Percentiles rank a stretch among this genome's conserved stretches.
Evolutionary conservation across 202 grass and related monocot genomes (phyloP).

Genomic region (Panicum hallii): DNA sequence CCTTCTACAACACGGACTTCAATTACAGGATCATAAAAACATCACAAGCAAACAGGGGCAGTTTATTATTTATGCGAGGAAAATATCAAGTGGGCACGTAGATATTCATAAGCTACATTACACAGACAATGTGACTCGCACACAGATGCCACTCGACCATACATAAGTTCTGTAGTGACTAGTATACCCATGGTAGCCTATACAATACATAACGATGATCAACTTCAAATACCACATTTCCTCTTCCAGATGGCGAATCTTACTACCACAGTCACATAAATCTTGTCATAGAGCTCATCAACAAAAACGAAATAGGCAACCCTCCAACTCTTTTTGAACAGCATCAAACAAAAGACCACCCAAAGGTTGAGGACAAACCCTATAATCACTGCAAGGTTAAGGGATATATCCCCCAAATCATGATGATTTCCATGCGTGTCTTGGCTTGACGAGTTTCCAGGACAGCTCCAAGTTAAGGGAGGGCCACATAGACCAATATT

Average conservation of each 20-base stretch:
- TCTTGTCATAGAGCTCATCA: constrained; percentile 21
- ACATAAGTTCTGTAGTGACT: neutral
- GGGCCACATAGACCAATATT: constrained; percentile 49
- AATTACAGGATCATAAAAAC: neutral
- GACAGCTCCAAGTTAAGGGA: constrained; percentile 28
- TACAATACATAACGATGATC: neutral
- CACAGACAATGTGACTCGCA: neutral
- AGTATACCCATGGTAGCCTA: neutral
- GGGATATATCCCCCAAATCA: constrained; percentile 6
- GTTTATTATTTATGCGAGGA: too few relatives aligned
- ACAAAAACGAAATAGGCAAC: constrained; percentile 24
- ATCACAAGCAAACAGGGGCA: neutral
- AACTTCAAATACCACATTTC: neutral
- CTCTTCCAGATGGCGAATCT: constrained; percentile 26
- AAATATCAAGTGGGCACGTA: neutral
- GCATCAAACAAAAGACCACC: constrained; percentile 33
- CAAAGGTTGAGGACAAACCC: constrained; percentile 19
- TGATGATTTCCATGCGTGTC: neutral
- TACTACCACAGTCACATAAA: constrained; percentile 4
- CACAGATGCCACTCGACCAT: neutral
- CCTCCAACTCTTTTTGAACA: constrained; percentile 36
- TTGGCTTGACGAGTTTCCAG: neutral
- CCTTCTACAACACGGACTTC: neutral
- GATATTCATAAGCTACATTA: neutral
- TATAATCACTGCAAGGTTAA: constrained; percentile 12